Evolutionary conservation across 1,139 yeast genomes (phyloP).

Genomic region (Taphrina communis): DNA sequence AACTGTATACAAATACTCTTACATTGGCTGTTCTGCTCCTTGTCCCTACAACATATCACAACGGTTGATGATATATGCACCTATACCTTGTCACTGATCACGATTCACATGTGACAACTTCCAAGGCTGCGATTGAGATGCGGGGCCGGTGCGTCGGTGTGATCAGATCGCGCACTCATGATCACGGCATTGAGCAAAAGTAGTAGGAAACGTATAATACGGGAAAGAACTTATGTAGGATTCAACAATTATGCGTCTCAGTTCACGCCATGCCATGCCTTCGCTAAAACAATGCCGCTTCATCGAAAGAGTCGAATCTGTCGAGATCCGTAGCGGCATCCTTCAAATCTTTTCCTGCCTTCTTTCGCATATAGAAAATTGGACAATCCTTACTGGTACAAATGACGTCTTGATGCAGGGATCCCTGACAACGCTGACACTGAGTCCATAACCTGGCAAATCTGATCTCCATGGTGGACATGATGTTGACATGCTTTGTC

Average conservation of each 20-base stretch:
- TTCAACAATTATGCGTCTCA: too few relatives aligned
- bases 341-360: constrained; percentile 53
- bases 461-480: constrained; percentile 79
- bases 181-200: too few relatives aligned
- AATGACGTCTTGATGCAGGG: constrained; percentile 90
- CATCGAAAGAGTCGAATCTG: constrained; percentile 36
- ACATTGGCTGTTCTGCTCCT: neutral
- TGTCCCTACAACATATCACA: too few relatives aligned
- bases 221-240: too few relatives aligned
- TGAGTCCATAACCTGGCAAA: constrained; percentile 96
- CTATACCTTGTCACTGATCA: too few relatives aligned
- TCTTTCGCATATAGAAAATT: constrained; percentile 94
- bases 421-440: constrained; percentile 97
- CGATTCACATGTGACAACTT: too few relatives aligned
- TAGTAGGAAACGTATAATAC: too few relatives aligned
- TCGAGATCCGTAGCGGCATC: constrained; percentile 31
- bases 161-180: too few relatives aligned
- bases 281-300: constrained; percentile 12
- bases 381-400: constrained; percentile 98
- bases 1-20: neutral
- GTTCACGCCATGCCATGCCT: constrained; percentile 4
- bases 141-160: too few relatives aligned
- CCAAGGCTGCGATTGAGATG: too few relatives aligned
- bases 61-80: too few relatives aligned
- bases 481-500: constrained; percentile 75